These are phyloP conservation scores for Ormosia semicastrata DNA, from an alignment of 306 rosid species.

Conservation along the genomic window DNA sequence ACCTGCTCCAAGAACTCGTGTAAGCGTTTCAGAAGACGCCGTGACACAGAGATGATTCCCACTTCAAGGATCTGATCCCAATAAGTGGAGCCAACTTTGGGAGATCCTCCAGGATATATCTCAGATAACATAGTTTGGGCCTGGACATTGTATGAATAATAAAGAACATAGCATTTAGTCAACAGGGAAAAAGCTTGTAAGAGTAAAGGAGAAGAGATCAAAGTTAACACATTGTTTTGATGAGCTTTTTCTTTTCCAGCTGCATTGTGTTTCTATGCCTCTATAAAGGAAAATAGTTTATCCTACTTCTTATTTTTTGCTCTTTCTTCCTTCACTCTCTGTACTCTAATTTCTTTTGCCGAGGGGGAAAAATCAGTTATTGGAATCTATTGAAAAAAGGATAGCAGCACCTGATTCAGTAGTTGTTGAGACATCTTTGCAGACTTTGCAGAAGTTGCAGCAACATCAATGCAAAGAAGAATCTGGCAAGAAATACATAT, in stretches of 20 bases:
- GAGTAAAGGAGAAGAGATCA: constrained; percentile 11
- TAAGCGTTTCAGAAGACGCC: constrained; percentile 84
- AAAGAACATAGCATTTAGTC: constrained; percentile 15
- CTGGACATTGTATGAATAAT: constrained; percentile 43
- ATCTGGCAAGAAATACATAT: constrained; percentile 58
- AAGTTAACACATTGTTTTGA: neutral
- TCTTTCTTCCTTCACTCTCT: neutral
- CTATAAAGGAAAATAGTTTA: neutral
- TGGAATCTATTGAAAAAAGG: constrained; percentile 13
- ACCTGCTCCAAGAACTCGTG: constrained; percentile 94
- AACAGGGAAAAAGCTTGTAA: constrained; percentile 20
- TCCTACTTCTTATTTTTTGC: constrained; percentile 7
- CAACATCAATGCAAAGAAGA: constrained; percentile 95
- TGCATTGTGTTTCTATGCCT: neutral
- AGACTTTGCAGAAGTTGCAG: constrained; percentile 87
- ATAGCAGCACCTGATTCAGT: constrained; percentile 76
- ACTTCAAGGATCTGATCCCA: constrained; percentile 97
- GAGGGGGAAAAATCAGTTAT: neutral
- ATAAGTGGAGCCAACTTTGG: constrained; percentile 78
- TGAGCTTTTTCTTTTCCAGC: neutral
- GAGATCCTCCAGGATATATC: constrained; percentile 94
- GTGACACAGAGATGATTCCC: constrained; percentile 74
- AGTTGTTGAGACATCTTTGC: constrained; percentile 85
- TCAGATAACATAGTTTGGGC: constrained; percentile 90
- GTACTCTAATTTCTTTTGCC: neutral